A percentile compares a stretch with the other conserved stretches of the same genome.
These are phyloP conservation scores for Plasmodium reichenowi DNA, from an alignment of 169 alveolate species.

Conservation along the genomic window DNA sequence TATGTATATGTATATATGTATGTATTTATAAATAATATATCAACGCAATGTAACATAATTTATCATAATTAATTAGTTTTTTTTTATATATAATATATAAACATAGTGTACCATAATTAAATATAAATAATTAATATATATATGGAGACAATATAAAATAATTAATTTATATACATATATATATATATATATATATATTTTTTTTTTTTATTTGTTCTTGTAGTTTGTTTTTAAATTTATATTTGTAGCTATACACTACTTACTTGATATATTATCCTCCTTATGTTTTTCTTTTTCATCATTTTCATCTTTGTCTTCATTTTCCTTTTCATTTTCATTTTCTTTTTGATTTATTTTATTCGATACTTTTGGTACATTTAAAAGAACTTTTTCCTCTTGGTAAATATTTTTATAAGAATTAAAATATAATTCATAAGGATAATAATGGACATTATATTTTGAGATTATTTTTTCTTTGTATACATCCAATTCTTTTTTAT, in stretches of 20 bases:
- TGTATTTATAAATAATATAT: background rate
- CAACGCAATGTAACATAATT: too few relatives aligned
- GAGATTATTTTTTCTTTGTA: conserved; percentile 56
- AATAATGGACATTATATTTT: conserved; percentile 53
- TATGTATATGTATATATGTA: background rate
- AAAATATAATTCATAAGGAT: conserved; percentile 74
- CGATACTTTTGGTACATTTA: conserved; percentile 44
- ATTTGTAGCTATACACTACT: too few relatives aligned
- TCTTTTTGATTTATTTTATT: conserved; percentile 45
- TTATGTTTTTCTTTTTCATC: conserved; percentile 9
- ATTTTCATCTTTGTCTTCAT: conserved; percentile 7
- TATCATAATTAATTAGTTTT: too few relatives aligned
- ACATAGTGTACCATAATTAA: too few relatives aligned
- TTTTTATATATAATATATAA: too few relatives aligned
- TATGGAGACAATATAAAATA: background rate
- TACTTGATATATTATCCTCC: conserved; percentile 49
- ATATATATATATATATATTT: conserved; percentile 2
- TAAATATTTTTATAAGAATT: conserved; percentile 70
- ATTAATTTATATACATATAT: background rate
- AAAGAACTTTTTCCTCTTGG: conserved; percentile 65
- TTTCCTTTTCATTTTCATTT: conserved; percentile 18
- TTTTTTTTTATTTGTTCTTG: conserved; percentile 9
- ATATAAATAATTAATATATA: too few relatives aligned
- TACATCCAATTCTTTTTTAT: conserved; percentile 53
- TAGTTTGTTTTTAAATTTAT: too few relatives aligned